Conservation (phyloP, 345 rosid genomes). For the Nephelium lappaceum region DNA sequence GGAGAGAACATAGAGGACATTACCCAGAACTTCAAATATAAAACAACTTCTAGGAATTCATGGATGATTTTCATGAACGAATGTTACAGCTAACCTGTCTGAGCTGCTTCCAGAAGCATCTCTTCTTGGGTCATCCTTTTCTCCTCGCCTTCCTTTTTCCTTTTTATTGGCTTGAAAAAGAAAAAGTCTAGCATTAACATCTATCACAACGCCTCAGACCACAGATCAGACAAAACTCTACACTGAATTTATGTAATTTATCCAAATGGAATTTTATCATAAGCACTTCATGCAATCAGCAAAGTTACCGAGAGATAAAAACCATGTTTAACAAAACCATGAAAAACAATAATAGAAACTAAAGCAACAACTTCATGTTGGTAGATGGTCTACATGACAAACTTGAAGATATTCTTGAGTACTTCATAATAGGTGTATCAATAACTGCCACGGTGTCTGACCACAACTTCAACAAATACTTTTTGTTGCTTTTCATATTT, state of each 20-base stretch:
- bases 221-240: background rate
- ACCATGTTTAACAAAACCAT: background rate
- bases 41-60: background rate
- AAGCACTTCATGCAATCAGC: background rate
- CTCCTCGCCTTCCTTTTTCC: slow-evolving; percentile 96
- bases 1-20: slow-evolving; percentile 23
- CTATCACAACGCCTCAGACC: background rate
- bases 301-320: background rate
- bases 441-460: background rate
- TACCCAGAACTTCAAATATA: slow-evolving; percentile 4
- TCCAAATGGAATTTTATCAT: background rate
- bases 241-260: background rate
- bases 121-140: slow-evolving; percentile 98
- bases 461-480: background rate
- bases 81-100: slow-evolving; percentile 63
- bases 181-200: background rate
- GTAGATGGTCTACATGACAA: too few species aligned
- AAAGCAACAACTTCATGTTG: too few species aligned
- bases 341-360: too few species aligned
- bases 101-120: slow-evolving; percentile 98
- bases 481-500: background rate
- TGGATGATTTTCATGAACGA: background rate
- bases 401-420: background rate
- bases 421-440: background rate
- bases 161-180: slow-evolving; percentile 62